Conservation (phyloP, 164 flowering plant genomes). For the Liriodendron chinense region DNA sequence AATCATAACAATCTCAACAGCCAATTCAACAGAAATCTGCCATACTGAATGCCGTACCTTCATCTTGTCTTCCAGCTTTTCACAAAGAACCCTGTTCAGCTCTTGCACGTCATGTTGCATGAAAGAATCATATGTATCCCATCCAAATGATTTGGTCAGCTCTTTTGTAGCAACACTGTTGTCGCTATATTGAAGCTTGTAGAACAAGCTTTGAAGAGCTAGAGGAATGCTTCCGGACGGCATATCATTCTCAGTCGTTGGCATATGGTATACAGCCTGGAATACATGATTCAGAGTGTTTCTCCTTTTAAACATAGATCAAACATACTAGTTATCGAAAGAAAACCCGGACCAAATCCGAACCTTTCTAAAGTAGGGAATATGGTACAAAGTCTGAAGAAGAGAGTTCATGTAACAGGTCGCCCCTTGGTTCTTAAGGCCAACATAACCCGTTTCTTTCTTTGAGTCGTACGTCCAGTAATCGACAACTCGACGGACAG, state of each 20-base stretch:
- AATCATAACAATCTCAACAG: not conserved
- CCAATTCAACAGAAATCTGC: not conserved
- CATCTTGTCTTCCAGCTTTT: slow-evolving; percentile 94
- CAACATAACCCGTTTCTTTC: slow-evolving; percentile 94
- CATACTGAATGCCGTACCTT: slow-evolving; percentile 42
- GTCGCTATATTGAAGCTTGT: slow-evolving; percentile 89
- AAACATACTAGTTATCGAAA: slow-evolving; percentile 3
- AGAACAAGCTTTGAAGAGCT: slow-evolving; percentile 89
- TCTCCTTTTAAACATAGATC: not conserved
- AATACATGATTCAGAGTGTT: slow-evolving; percentile 8
- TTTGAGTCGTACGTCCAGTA: slow-evolving; percentile 90
- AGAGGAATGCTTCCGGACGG: slow-evolving; percentile 90
- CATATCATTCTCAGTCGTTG: slow-evolving; percentile 91
- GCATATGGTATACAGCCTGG: slow-evolving; percentile 98
- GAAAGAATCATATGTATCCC: slow-evolving; percentile 96
- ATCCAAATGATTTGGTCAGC: slow-evolving; percentile 93
- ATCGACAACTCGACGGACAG: slow-evolving; percentile 67
- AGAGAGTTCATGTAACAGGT: slow-evolving; percentile 99
- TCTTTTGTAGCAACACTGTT: slow-evolving; percentile 91
- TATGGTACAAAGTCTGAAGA: slow-evolving; percentile 84
- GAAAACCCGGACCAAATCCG: slow-evolving; percentile 5
- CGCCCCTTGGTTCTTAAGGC: slow-evolving; percentile 96
- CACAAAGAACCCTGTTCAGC: slow-evolving; percentile 85
- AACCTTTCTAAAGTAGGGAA: slow-evolving; percentile 91
- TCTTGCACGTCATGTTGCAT: slow-evolving; percentile 99